Evolutionary conservation across 2,329 filamentous ascomycete species (phyloP).

Genomic region (Penicillium sp.): DNA sequence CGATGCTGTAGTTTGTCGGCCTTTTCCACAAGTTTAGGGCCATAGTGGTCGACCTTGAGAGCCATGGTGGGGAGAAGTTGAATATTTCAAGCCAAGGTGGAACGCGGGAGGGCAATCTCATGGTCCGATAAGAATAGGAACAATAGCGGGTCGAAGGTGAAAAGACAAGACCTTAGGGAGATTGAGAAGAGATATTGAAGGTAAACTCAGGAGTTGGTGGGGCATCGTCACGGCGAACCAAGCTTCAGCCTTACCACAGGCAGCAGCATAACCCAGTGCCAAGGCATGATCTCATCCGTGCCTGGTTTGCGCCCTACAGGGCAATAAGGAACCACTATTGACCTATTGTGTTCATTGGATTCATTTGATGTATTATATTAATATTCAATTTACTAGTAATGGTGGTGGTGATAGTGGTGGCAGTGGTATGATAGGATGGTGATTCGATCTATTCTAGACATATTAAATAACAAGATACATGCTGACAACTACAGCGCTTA

Average conservation of each 20-base stretch:
- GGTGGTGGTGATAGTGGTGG: too few relatives aligned
- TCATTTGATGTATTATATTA: too few relatives aligned
- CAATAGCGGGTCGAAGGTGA: not conserved
- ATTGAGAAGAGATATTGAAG: not conserved
- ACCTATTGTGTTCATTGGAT: too few relatives aligned
- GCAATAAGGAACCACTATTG: not conserved
- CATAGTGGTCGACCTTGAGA: conserved; percentile 36
- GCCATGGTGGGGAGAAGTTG: conserved; percentile 8
- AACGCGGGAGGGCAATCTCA: conserved; percentile 1
- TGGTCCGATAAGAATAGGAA: conserved; percentile 7
- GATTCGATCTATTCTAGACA: too few relatives aligned
- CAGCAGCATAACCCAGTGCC: conserved; percentile 12
- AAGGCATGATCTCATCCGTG: conserved; percentile 2
- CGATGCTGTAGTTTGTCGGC: conserved; percentile 45
- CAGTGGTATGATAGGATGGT: too few relatives aligned
- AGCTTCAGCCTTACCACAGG: conserved; percentile 29
- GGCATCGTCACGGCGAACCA: conserved; percentile 12
- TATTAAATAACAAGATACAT: too few relatives aligned
- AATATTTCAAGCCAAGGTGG: conserved; percentile 3
- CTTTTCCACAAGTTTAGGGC: conserved; percentile 44
- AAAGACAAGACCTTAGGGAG: too few relatives aligned
- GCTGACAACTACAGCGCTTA: too few relatives aligned
- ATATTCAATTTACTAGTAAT: too few relatives aligned
- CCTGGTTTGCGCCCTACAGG: not conserved
- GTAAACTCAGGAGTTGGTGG: not conserved